Conservation (phyloP, 768 basidiomycete genomes). For the Daedaleopsis nitida region DNA sequence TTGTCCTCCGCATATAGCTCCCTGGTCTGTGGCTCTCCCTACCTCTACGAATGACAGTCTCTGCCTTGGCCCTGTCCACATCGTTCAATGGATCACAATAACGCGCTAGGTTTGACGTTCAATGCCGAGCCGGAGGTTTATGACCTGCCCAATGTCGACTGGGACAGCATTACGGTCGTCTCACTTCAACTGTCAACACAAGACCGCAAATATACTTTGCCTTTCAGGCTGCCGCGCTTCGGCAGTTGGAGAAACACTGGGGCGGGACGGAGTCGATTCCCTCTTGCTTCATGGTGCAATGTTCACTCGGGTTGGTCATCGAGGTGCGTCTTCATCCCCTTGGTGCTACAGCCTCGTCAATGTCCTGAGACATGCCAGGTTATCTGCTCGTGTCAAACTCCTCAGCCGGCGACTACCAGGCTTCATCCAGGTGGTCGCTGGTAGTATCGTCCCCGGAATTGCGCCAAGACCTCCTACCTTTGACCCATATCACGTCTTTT, state of each 20-base stretch:
- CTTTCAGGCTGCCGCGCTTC: not conserved
- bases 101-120: not conserved
- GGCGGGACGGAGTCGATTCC: not conserved
- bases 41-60: not conserved
- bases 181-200: not conserved
- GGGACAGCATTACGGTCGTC: conserved; percentile 2
- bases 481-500: not conserved
- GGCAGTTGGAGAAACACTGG: not conserved
- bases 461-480: not conserved
- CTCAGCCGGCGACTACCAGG: not conserved
- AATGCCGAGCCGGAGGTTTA: not conserved
- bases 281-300: not conserved
- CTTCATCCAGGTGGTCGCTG: not conserved
- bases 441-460: not conserved
- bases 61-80: not conserved
- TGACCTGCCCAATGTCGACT: not conserved
- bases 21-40: not conserved
- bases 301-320: not conserved
- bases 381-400: not conserved
- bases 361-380: not conserved
- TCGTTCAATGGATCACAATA: not conserved
- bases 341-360: too few species aligned
- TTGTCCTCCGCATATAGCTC: too few species aligned
- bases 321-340: not conserved
- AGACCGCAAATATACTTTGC: not conserved